Base-by-base conservation (phyloP, 106 monocot genomes). In the Dioscorea alata region DNA sequence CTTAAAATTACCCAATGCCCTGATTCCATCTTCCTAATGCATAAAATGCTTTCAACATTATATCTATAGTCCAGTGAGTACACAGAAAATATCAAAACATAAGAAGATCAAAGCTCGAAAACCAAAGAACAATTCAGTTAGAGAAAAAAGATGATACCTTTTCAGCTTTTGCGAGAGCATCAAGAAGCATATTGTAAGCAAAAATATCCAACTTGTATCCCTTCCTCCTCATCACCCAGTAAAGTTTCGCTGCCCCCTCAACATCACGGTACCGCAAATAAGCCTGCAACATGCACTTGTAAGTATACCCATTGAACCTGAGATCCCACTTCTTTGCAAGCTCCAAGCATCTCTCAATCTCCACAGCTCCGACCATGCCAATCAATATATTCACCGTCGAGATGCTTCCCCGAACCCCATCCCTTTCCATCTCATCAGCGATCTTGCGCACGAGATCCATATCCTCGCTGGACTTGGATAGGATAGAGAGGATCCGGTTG, bases 101-200 rank as follows among this genome's bases (percentile, higher is more conserved):
- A 8, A 42, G 6, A 42, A 42, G 42, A 42, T 42, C 42, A 10
- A 42, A 42, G 42, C 42, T 28, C 28, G 6, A 42, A 42, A 10
- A 42, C 10, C 42, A 10, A 42, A 42, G 42, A 6, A 42, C 42
- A 42, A 42, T 42, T 21, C 23, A 9, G 5, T 61, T 35, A 16
- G 34, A 35, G 34, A 60, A 23, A 2, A 57, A 9, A 57, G 59
- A 57, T 56, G 13, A 0, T 75, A 99, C 92, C 92, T 83, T 93
- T 25, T 83, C 79, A 53, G 87, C 87, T 72, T 99, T 90, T 6
- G 87, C 87, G 10, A 99, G 68, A 4, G 99, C 85, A 83, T 99
- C 90, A 25, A 99, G 69, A 14, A 93, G 82, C 93, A 99, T 93
- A 48, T 99, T 99, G 57, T 93, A 99, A 21, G 81, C 93, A 78